Evolutionary conservation across 495 filamentous ascomycete genomes (phyloP).

Genomic region (Neurospora sp.): DNA sequence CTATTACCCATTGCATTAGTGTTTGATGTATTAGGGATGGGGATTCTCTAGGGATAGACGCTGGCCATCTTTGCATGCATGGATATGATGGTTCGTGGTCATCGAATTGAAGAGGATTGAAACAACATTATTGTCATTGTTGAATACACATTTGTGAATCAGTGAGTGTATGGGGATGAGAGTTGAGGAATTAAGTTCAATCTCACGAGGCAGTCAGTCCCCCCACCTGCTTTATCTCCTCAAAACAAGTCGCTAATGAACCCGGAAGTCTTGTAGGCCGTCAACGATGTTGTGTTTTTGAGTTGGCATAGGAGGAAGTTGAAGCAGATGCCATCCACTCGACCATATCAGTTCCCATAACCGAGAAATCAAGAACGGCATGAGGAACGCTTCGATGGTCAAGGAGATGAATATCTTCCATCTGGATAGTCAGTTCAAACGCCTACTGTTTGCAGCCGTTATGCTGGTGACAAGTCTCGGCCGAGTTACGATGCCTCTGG

Average conservation of each 20-base stretch:
- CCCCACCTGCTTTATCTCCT: not conserved
- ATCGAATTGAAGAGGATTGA: not conserved
- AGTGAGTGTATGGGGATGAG: not conserved
- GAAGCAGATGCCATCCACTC: not conserved
- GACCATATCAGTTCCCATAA: not conserved
- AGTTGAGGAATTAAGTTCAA: not conserved
- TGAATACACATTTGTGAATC: not conserved
- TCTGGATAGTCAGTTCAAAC: not conserved
- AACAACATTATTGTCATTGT: not conserved
- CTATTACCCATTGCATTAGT: not conserved
- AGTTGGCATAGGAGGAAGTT: not conserved
- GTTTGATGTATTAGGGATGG: not conserved
- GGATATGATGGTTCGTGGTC: not conserved
- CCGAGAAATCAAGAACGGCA: not conserved
- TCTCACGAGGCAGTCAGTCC: not conserved
- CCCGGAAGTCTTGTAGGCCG: not conserved
- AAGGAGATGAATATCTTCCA: not conserved
- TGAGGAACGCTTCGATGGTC: not conserved
- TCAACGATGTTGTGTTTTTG: not conserved
- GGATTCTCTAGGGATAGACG: not conserved
- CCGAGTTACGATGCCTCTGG: not conserved
- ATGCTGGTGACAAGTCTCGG: not conserved
- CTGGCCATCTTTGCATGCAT: not conserved
- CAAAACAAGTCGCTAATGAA: not conserved
- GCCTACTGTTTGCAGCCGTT: not conserved